Evolutionary conservation across 768 basidiomycete genomes (phyloP).

Genomic region (Rhizopogon rudus): DNA sequence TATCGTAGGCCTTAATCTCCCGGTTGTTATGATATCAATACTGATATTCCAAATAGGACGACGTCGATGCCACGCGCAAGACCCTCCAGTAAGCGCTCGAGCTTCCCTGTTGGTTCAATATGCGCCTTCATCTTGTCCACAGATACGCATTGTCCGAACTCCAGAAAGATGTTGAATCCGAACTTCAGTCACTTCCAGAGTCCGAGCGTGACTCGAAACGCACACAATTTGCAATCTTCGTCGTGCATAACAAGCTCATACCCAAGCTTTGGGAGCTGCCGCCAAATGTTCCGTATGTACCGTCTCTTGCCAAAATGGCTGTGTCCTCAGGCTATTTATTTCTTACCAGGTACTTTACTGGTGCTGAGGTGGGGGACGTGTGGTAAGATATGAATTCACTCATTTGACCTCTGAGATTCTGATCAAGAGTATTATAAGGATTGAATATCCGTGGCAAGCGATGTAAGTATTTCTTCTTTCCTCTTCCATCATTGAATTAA

Average conservation of each 20-base stretch:
- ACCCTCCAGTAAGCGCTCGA: slow-evolving; percentile 68
- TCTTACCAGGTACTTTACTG: slow-evolving; percentile 65
- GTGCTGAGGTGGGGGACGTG: slow-evolving; percentile 68
- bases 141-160: slow-evolving; percentile 92
- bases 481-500: not conserved
- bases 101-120: not conserved
- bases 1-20: slow-evolving; percentile 49
- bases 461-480: slow-evolving; percentile 37
- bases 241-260: slow-evolving; percentile 93
- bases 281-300: slow-evolving; percentile 51
- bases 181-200: slow-evolving; percentile 61
- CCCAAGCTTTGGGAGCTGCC: slow-evolving; percentile 77
- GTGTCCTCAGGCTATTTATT: slow-evolving; percentile 4
- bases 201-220: slow-evolving; percentile 68
- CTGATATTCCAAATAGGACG: slow-evolving; percentile 48
- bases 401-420: slow-evolving; percentile 5
- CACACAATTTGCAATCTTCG: slow-evolving; percentile 89
- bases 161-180: slow-evolving; percentile 78
- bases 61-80: slow-evolving; percentile 85
- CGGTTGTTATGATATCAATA: slow-evolving; percentile 6
- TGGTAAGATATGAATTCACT: slow-evolving; percentile 45
- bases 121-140: slow-evolving; percentile 2
- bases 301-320: not conserved
- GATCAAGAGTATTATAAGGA: slow-evolving; percentile 36
- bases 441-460: slow-evolving; percentile 85